Base-by-base conservation (phyloP, 2,329 filamentous ascomycete genomes). In the Xenosphaeropsis pyriputrescens region DNA sequence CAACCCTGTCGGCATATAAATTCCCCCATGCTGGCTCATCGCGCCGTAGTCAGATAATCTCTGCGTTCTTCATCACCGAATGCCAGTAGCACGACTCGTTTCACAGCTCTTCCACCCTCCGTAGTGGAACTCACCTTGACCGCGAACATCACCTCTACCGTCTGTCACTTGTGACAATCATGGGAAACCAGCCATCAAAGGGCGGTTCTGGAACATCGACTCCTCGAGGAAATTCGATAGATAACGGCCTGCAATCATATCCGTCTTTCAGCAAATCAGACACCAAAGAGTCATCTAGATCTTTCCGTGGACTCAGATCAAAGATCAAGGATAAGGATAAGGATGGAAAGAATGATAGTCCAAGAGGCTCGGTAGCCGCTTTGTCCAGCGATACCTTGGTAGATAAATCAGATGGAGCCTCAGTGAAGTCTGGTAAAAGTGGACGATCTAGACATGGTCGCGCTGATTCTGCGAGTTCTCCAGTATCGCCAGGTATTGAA, bases 201-300 rank as follows among this genome's bases (percentile, higher is more conserved):
- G 31, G 36, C 9, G 46, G 49, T 45, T 49, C 50, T 31, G 51
- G 51, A 14, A 36, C 44, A 13, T 45, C 44, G 13, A 50, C 53
- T 3, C 52, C 53, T 4, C 51, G 46, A 35, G 41, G 40, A 35
- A 49, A 45, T 36, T 52, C 51, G n/a, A 34, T 54, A 12, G 47
- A 51, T 31, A 43, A 39, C 18, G 37, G 39, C 29, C 65, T 95
- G 41, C 80, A 85, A 58, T 83, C 85, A 19, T 93, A 91, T 58
- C 89, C 88, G 18, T 94, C 89, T 18, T 89, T 96, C 57, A 83
- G 79, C 62, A 81, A 82, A 56, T 85, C 86, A 40, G 89, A 96
- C 56, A 96, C 89, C 18, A 89, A 88, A 57, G 88, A 94, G 47
- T 95, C 86, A 6, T 75, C 81, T 22, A 81, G 86, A 46, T 95